Evolutionary conservation across 2,329 filamentous ascomycete genomes (phyloP).

Genomic region (Verticillium zaregamsianum): DNA sequence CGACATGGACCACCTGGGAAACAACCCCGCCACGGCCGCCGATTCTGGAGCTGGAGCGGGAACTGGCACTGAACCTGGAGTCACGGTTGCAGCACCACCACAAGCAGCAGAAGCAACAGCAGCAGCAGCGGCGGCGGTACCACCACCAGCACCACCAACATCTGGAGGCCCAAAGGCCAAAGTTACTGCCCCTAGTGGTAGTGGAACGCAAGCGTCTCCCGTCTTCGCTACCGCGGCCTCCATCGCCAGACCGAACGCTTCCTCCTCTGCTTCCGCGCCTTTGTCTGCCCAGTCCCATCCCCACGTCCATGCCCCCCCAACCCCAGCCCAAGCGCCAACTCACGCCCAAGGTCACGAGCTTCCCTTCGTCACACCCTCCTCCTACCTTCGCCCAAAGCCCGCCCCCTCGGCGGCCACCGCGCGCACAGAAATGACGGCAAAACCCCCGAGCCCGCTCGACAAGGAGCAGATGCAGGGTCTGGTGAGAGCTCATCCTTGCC

Average conservation of each 20-base stretch:
- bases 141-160: conserved; percentile 8
- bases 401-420: conserved; percentile 7
- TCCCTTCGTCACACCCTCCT: conserved; percentile 57
- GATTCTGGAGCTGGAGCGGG: not conserved
- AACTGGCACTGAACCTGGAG: not conserved
- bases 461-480: conserved; percentile 74
- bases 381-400: conserved; percentile 44
- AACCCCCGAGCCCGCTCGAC: conserved; percentile 58
- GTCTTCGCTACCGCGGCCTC: conserved; percentile 15
- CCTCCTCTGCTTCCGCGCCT: not conserved
- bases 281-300: not conserved
- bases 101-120: not conserved
- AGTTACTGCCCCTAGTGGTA: conserved; percentile 5
- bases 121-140: not conserved
- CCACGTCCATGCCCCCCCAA: not conserved
- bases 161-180: not conserved
- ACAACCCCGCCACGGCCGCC: conserved; percentile 1
- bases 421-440: conserved; percentile 12
- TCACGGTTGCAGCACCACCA: not conserved
- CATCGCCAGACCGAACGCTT: conserved; percentile 13
- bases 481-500: conserved; percentile 44
- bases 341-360: conserved; percentile 38
- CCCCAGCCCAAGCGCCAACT: conserved; percentile 11
- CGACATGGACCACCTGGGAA: not conserved
- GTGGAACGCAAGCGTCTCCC: conserved; percentile 8